Base-by-base conservation (phyloP, 148 eudicot genomes). In the Euryodendron excelsum region DNA sequence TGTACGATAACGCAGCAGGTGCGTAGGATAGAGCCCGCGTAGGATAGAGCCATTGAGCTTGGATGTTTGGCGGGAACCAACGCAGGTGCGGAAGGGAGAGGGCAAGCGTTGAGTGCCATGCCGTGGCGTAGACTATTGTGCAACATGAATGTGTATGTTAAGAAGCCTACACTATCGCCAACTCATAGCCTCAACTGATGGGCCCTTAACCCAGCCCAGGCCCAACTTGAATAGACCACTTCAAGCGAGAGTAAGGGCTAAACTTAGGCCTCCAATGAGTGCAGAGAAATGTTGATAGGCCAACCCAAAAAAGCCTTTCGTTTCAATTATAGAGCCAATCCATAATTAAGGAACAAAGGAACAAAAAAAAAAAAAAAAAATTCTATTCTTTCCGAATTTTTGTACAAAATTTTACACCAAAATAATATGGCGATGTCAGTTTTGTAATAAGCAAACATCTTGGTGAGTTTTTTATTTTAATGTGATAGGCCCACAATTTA, bases 21-120 rank as follows among this genome's bases (percentile, higher is more conserved):
- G 86, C 83, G 84, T 28, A 69, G 59, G 80, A 63, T 76, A 81
- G 52, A 73, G 73, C 14, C 58, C n/a, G 86, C 83, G 84, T 28
- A 69, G 59, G 80, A 63, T 76, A 81, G 52, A 73, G 73, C 14
- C 58, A 30, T 12, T 63, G 69, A 72, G 66, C 41, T 58, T 60
- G 80, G 81, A 4, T 0, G 76, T 84, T 86, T 85, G 91, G 91
- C 88, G 90, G 92, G 88, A 86, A 63, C 1, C 14, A 66, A 25
- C 37, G 67, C 0, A 17, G 74, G 31, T 20, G 65, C 20, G 81
- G 41, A 23, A 47, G 78, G 20, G 48, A 47, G 47, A 76, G 66
- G 18, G 27, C 44, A 60, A 13, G 70, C 44, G 75, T 50, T n/a
- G 45, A 84, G 75, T 10, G 79, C 83, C 86, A 84, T 80, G 17